Conservation (phyloP, 768 basidiomycete species). For the Russula abietina region DNA sequence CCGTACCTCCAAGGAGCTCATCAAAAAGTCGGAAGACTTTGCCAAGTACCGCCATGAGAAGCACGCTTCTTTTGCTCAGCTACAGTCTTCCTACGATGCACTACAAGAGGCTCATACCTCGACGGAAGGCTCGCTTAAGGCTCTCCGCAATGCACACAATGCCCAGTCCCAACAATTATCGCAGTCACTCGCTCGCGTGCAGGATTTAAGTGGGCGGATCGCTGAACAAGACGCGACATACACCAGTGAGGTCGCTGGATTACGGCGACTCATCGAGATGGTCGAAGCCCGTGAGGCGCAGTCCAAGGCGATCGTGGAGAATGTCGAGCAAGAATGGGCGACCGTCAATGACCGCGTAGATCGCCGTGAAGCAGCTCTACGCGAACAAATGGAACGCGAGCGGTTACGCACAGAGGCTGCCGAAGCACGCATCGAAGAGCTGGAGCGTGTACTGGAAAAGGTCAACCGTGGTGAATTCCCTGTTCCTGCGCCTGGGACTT, state of each 20-base stretch:
- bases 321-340: slow-evolving; percentile 79
- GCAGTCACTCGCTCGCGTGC: slow-evolving; percentile 67
- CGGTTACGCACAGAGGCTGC: slow-evolving; percentile 58
- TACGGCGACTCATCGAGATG: slow-evolving; percentile 71
- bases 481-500: slow-evolving; percentile 40
- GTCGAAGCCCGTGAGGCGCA: slow-evolving; percentile 87
- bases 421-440: slow-evolving; percentile 64
- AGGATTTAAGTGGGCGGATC: slow-evolving; percentile 67
- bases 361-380: slow-evolving; percentile 56
- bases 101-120: slow-evolving; percentile 62
- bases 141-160: slow-evolving; percentile 65
- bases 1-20: slow-evolving; percentile 62
- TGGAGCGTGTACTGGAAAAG: slow-evolving; percentile 66
- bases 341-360: slow-evolving; percentile 64
- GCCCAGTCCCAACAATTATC: slow-evolving; percentile 70
- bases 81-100: slow-evolving; percentile 74
- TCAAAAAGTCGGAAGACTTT: slow-evolving; percentile 72
- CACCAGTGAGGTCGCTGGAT: slow-evolving; percentile 64
- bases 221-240: slow-evolving; percentile 85
- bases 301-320: slow-evolving; percentile 73
- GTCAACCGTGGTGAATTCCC: slow-evolving; percentile 71
- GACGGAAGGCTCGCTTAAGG: slow-evolving; percentile 60
- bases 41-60: slow-evolving; percentile 76
- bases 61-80: slow-evolving; percentile 65
- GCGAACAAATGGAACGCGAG: slow-evolving; percentile 70